These are phyloP conservation scores for Podosphaera aphanis DNA, from an alignment of 2,329 filamentous ascomycete genomes.

Conservation along the genomic window DNA sequence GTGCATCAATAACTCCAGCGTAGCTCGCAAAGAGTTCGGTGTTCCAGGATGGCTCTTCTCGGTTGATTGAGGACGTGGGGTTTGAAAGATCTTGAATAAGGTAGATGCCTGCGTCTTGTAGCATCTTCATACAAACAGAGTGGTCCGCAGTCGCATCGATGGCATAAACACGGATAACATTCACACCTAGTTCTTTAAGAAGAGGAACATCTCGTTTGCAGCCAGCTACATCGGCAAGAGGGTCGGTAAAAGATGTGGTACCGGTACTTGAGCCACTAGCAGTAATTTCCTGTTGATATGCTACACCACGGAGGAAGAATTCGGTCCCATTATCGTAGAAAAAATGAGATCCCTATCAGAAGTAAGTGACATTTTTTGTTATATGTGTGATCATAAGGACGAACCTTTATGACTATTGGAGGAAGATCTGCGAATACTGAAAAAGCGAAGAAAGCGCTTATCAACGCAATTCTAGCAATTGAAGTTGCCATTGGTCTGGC, in stretches of 20 bases:
- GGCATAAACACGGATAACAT: slow-evolving; percentile 87
- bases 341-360: slow-evolving; percentile 16
- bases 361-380: not conserved
- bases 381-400: not conserved
- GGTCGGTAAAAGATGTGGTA: slow-evolving; percentile 47
- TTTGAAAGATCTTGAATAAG: slow-evolving; percentile 77
- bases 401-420: slow-evolving; percentile 24
- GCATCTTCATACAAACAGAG: slow-evolving; percentile 58
- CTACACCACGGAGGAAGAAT: slow-evolving; percentile 85
- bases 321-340: slow-evolving; percentile 38
- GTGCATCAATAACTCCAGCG: slow-evolving; percentile 56
- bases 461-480: slow-evolving; percentile 20
- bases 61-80: slow-evolving; percentile 65
- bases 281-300: slow-evolving; percentile 68
- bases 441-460: slow-evolving; percentile 27
- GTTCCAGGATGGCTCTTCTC: slow-evolving; percentile 57
- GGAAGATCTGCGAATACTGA: slow-evolving; percentile 30
- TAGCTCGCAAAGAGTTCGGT: slow-evolving; percentile 58
- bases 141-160: slow-evolving; percentile 64
- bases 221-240: slow-evolving; percentile 43
- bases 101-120: slow-evolving; percentile 77
- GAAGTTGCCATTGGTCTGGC: slow-evolving; percentile 16
- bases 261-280: slow-evolving; percentile 27
- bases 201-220: slow-evolving; percentile 76
- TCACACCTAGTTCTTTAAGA: slow-evolving; percentile 58